phyloP scores from a whole-genome alignment of 1,139 yeast species.

The Taiozyma sp. region DNA sequence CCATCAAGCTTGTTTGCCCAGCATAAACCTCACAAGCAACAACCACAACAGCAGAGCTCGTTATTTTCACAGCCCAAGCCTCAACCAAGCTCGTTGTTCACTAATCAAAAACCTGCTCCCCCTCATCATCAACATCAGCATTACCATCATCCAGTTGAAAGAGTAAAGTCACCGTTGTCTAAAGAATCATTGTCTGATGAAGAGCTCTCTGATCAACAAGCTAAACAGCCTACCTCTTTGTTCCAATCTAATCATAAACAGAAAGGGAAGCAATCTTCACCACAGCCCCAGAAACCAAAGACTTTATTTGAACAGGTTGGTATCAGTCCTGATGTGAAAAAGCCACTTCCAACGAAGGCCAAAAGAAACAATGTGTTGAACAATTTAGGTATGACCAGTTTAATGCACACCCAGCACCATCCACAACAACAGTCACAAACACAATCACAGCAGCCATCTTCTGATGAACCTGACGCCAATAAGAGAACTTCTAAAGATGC shows the following conservation, averaged over 20 bases:
- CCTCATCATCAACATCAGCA: conserved; percentile 1
- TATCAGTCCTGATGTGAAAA: conserved; percentile 18
- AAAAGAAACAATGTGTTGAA: conserved; percentile 21
- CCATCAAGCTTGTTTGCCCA: background rate
- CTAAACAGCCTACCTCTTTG: conserved; percentile 6
- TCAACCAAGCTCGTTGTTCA: background rate
- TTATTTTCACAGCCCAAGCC: background rate
- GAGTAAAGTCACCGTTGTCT: conserved; percentile 19
- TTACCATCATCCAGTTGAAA: background rate
- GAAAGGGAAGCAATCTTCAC: conserved; percentile 4
- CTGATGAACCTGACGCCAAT: background rate
- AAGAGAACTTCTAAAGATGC: background rate
- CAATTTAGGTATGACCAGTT: conserved; percentile 25
- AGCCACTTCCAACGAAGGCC: conserved; percentile 10
- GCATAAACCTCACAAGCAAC: conserved; percentile 1
- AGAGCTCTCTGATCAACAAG: background rate
- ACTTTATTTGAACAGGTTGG: conserved; percentile 22
- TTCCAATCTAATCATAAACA: conserved; percentile 4
- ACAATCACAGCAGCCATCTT: conserved; percentile 13
- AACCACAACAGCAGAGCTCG: conserved; percentile 1
- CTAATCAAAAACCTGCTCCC: background rate
- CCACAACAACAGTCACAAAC: conserved; percentile 5
- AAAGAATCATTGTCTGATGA: conserved; percentile 15
- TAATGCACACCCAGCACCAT: conserved; percentile 14
- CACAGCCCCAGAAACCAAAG: conserved; percentile 6